These are phyloP conservation scores for Ceratocystis alfenasii DNA, from an alignment of 2,329 filamentous ascomycete genomes.

Conservation along the genomic window DNA sequence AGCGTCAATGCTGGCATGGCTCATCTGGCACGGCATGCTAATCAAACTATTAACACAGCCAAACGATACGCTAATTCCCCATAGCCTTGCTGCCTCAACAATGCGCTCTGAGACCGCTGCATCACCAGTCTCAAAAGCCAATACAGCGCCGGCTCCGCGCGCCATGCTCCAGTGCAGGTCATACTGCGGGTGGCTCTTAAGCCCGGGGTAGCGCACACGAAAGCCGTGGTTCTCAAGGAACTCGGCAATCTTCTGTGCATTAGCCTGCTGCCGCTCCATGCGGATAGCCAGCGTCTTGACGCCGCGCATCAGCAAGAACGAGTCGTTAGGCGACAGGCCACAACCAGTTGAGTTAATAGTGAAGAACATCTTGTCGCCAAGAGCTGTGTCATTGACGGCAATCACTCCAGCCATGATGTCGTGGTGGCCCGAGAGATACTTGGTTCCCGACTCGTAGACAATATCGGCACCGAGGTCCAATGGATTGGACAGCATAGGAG, in stretches of 20 bases:
- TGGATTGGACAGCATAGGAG: conserved; percentile 84
- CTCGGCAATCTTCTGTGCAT: conserved; percentile 78
- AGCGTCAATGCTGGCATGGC: conserved; percentile 93
- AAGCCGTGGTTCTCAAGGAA: conserved; percentile 89
- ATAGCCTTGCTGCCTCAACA: conserved; percentile 81
- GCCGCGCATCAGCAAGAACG: conserved; percentile 86
- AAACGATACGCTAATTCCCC: conserved; percentile 94
- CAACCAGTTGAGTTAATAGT: conserved; percentile 95
- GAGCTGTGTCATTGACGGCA: conserved; percentile 67
- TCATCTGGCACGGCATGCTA: conserved; percentile 99
- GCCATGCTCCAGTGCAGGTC: conserved; percentile 93
- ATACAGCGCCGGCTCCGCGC: conserved; percentile 80
- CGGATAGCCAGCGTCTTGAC: conserved; percentile 94
- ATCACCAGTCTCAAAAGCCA: conserved; percentile 93
- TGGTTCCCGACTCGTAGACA: conserved; percentile 94
- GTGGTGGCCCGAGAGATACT: conserved; percentile 95
- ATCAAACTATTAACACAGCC: conserved; percentile 97
- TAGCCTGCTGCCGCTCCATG: conserved; percentile 96
- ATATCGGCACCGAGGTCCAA: conserved; percentile 90
- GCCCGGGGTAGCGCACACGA: conserved; percentile 84
- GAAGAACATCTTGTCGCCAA: conserved; percentile 88
- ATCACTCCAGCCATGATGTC: conserved; percentile 98
- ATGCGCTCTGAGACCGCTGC: conserved; percentile 74
- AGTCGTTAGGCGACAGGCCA: conserved; percentile 87
- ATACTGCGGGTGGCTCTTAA: conserved; percentile 93